Percentiles rank a stretch among this genome's conserved stretches.
Conservation (phyloP, 108 stramenopile species). For the Nannochloropsis oceanica region DNA sequence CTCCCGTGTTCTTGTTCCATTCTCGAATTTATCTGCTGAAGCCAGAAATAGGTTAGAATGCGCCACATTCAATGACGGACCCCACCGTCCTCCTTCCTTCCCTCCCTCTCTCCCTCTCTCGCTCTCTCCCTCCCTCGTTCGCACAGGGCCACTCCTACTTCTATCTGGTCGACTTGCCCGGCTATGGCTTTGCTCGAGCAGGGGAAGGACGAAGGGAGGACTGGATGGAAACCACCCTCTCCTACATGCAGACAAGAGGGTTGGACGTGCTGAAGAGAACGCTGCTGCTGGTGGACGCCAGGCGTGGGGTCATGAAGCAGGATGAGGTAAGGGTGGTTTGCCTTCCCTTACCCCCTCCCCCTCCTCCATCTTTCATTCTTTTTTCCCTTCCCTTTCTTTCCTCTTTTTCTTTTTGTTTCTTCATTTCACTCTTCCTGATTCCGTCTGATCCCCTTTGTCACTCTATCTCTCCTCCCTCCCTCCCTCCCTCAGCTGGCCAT, state of each 20-base stretch:
- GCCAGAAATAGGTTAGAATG: too few species aligned
- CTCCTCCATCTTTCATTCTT: neutral
- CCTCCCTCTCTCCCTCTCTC: neutral
- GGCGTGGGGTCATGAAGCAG: conserved; percentile 11
- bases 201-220: neutral
- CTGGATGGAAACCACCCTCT: neutral
- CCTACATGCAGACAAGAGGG: neutral
- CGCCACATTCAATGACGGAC: too few species aligned
- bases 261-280: conserved; percentile 8
- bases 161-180: conserved; percentile 74
- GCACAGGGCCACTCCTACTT: conserved; percentile 32
- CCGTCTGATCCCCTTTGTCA: too few species aligned
- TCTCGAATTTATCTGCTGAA: too few species aligned
- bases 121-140: neutral
- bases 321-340: conserved; percentile 1
- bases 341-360: neutral
- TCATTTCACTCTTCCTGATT: neutral
- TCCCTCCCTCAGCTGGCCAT: neutral
- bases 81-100: neutral
- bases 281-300: conserved; percentile 13
- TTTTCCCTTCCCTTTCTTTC: neutral
- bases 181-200: conserved; percentile 60
- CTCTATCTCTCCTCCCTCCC: neutral
- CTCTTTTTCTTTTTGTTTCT: neutral
- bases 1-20: neutral